Evolutionary conservation across 164 flowering plant species (phyloP), one percentile per base, ranked within the genome.

Genomic region (Berberis vulgaris): DNA sequence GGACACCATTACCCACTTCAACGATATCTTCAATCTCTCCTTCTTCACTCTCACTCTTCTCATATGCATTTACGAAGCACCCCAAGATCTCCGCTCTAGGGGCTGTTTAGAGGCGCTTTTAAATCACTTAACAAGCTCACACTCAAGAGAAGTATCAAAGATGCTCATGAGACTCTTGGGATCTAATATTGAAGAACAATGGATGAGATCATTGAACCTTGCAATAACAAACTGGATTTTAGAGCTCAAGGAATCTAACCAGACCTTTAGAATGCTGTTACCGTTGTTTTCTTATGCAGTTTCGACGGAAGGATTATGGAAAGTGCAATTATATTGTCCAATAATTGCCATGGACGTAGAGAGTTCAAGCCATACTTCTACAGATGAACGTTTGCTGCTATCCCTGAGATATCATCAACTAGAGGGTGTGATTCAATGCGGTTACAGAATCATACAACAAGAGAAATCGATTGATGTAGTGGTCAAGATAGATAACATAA

Each of bases 301-400:
- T 65, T 85, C 96, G 1, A 74, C 79, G 7, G 40, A 63, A 13
- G 98, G 92, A 65, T 55, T 87, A 38, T 93, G 98, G 96, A 93
- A 93, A 68, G 86, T 90, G 56, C 98, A 90, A 55, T 53, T 93
- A 43, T 93, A 83, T 71, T 86, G 97, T 61, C 98, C 98, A 2
- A 60, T 86, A 9, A 82, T 82, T 1, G 87, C 96, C 74, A 93
- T 88, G 94, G 79, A 86, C 7, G 42, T 79, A 0, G 84, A 76
- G 63, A 86, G 65, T 8, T 68, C 86, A 1, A 82, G 80, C 73
- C 66, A 57, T 54, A 43, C 69, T 43, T 58, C 79, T 0, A 63
- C 65, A 2, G 85, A 86, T 69, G 86, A 84, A 4, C 77, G 80
- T 9, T 70, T 92, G 69, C 57, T 53, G n/a, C 85, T 88, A 76